Percentiles rank a stretch among this genome's conserved stretches.
Evolutionary conservation across 2,329 filamentous ascomycete species (phyloP).

Genomic region (Diplodia scrobiculata): DNA sequence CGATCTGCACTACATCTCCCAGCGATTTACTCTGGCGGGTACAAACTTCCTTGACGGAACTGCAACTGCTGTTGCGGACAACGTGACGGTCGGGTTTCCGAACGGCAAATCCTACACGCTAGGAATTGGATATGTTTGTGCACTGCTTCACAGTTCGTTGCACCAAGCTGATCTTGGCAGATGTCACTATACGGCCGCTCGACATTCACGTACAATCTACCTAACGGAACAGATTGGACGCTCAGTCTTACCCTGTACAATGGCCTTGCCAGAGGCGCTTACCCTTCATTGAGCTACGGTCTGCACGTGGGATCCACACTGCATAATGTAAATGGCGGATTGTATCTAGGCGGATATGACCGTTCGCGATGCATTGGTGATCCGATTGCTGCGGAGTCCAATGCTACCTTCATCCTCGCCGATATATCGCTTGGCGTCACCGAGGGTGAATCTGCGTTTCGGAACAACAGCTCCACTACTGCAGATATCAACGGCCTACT

Average conservation of each 20-base stretch:
- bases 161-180: not conserved
- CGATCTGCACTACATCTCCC: not conserved
- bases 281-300: slow-evolving; percentile 37
- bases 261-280: slow-evolving; percentile 27
- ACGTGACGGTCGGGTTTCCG: not conserved
- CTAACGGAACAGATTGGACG: not conserved
- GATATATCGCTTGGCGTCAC: slow-evolving; percentile 48
- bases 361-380: slow-evolving; percentile 37
- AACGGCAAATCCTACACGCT: slow-evolving; percentile 2
- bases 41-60: not conserved
- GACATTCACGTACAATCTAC: not conserved
- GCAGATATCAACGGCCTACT: not conserved
- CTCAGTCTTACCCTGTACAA: not conserved
- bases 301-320: slow-evolving; percentile 42
- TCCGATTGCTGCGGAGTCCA: slow-evolving; percentile 33
- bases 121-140: slow-evolving; percentile 13
- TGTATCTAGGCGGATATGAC: slow-evolving; percentile 45
- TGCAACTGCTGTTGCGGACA: not conserved
- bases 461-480: slow-evolving; percentile 20
- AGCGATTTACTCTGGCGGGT: not conserved
- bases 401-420: slow-evolving; percentile 35
- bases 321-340: slow-evolving; percentile 36
- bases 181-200: not conserved
- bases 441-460: slow-evolving; percentile 32
- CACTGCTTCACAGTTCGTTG: too few relatives aligned